These are phyloP conservation scores for Cyberlindnera americana DNA, from an alignment of 805 yeast species.

Conservation along the genomic window DNA sequence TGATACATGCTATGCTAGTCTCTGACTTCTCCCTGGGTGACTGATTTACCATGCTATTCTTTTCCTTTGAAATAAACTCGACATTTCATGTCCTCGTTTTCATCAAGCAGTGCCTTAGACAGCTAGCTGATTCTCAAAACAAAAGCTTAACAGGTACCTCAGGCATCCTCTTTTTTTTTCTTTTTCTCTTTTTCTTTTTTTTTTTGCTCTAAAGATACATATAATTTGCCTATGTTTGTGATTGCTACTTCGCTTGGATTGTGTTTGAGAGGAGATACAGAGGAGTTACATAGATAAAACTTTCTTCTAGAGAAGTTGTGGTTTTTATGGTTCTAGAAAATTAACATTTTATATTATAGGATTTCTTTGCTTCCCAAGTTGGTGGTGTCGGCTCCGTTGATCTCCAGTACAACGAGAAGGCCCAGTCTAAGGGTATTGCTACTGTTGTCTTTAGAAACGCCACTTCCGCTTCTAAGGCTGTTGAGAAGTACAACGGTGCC, in stretches of 20 bases:
- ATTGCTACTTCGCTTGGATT: not conserved
- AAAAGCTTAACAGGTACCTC: too few relatives aligned
- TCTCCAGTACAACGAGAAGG: conserved; percentile 79
- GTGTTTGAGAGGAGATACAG: too few relatives aligned
- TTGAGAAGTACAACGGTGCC: conserved; percentile 83
- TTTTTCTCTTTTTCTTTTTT: not conserved
- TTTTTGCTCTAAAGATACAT: not conserved
- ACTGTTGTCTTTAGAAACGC: conserved; percentile 71
- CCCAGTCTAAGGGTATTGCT: conserved; percentile 89
- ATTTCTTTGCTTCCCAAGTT: conserved; percentile 81
- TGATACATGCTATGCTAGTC: too few relatives aligned
- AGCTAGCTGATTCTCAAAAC: too few relatives aligned
- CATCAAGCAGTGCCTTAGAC: too few relatives aligned
- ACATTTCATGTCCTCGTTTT: too few relatives aligned
- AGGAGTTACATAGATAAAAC: too few relatives aligned
- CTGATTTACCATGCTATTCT: too few relatives aligned
- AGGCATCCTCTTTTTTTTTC: not conserved
- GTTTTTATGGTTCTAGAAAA: not conserved
- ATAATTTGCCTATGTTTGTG: not conserved
- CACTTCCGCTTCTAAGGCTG: conserved; percentile 73
- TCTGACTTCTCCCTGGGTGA: too few relatives aligned
- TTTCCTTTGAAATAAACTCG: too few relatives aligned
- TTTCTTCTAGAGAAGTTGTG: too few relatives aligned
- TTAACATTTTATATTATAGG: conserved; percentile 42
- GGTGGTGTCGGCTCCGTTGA: conserved; percentile 77